phyloP scores from a whole-genome alignment of 169 alveolate species.

The Sarcocystis neurona region DNA sequence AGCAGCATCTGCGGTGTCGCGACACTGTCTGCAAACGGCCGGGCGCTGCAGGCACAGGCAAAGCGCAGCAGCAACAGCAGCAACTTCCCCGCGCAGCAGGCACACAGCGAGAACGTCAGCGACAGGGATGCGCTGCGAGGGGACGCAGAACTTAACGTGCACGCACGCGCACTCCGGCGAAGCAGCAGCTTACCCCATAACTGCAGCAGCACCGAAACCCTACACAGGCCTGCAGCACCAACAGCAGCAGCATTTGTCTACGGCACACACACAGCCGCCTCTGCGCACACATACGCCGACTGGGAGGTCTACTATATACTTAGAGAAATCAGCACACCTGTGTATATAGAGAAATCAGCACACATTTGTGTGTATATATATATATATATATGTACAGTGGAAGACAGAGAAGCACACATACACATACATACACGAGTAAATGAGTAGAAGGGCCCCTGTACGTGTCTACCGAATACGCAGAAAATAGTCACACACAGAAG shows the following conservation, averaged over 20 bases:
- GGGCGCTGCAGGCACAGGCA: not conserved
- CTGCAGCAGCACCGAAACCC: no score
- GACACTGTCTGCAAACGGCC: conserved; percentile 19
- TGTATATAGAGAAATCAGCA: not conserved
- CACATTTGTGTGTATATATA: not conserved
- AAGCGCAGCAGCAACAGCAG: not conserved
- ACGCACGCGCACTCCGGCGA: not conserved
- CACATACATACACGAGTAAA: not conserved
- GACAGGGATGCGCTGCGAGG: not conserved
- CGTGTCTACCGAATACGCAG: not conserved
- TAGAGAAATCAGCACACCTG: not conserved
- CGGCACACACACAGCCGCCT: not conserved
- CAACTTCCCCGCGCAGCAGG: not conserved
- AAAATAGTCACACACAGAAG: no score
- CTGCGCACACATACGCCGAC: not conserved
- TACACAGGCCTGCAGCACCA: no score
- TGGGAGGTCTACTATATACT: not conserved
- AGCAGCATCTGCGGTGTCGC: conserved; percentile 1
- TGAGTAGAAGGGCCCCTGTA: not conserved
- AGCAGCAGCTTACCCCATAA: not conserved
- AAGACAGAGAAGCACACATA: not conserved
- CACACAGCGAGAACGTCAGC: not conserved
- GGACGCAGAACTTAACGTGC: not conserved
- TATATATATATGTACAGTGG: not conserved
- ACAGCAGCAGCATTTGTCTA: not conserved